Base-by-base conservation (phyloP, 1,284 basidiomycete species). In the Sporisorium graminicola region DNA sequence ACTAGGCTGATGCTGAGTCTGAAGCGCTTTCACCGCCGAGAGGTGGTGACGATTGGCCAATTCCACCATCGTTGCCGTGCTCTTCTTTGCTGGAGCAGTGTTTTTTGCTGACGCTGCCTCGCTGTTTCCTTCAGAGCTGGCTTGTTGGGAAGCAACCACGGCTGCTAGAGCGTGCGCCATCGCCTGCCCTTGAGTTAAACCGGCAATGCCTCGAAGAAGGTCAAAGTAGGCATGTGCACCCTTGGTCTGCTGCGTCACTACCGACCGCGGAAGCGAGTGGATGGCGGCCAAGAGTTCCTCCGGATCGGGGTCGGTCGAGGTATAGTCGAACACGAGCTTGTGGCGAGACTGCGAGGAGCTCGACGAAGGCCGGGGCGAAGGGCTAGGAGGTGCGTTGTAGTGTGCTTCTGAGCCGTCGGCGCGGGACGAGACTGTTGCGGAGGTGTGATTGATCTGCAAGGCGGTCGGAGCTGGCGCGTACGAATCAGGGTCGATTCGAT, bases 151-250 rank as follows among this genome's bases (percentile, higher is more conserved):
- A 5, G 73, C 73, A 14, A 62, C 44, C 49, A 75, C 47, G 10
- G 67, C 73, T 5, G 73, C 73, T 13, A 75, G 64, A 2, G 73
- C 73, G 44, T 75, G 73, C 0, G 73, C 67, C 73, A 75, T 75
- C 0, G 73, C 73, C 35, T 67, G 67, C n/a, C 73, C 73, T 57
- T 75, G 73, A 8, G 18, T 13, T 57, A 75, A 42, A 24, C 60
- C 46, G 2, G 67, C 73, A 26, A 75, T 65, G 24, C 35, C 58
- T 35, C 66, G 64, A 10, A 75, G 64, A 20, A 75, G 37, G 20
- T 35, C 51, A 24, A 70, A 70, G 59, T 64, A 75, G 22, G 73
- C 67, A 13, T 61, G 7, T 14, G 57, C 64, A 7, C 73, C 73
- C 12, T 66, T 67, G 40, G 63, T 70, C 5, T 24, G 56, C 61